These are phyloP conservation scores for Clarireedia monteithiana DNA, from an alignment of 2,329 filamentous ascomycete genomes.

Conservation along the genomic window DNA sequence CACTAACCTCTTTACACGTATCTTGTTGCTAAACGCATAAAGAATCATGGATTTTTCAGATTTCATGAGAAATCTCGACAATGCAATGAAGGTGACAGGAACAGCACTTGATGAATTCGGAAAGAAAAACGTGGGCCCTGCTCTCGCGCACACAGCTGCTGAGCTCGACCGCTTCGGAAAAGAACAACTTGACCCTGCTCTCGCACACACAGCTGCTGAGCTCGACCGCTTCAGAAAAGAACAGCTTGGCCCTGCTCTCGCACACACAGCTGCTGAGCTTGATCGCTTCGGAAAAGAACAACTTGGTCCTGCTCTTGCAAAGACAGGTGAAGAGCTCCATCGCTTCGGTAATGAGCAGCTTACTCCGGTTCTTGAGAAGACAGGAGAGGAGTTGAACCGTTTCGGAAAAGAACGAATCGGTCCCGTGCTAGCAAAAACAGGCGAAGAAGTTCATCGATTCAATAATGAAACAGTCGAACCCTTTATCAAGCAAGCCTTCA, in stretches of 20 bases:
- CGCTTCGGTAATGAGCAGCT: background rate
- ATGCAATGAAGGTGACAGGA: too few species aligned
- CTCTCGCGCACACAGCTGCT: background rate
- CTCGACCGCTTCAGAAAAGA: background rate
- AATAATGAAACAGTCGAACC: background rate
- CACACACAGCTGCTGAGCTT: background rate
- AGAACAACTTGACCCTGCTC: too few species aligned
- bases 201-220: background rate
- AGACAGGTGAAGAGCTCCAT: background rate
- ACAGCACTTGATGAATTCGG: too few species aligned
- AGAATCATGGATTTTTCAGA: background rate
- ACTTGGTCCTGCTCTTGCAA: background rate
- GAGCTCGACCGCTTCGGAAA: background rate
- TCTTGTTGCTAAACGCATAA: too few species aligned
- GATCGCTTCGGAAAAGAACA: background rate
- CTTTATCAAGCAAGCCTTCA: background rate
- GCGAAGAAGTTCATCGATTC: background rate
- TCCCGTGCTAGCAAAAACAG: background rate
- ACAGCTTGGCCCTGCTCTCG: background rate
- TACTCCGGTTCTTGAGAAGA: background rate
- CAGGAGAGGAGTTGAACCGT: background rate
- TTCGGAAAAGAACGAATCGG: background rate
- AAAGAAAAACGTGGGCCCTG: too few species aligned
- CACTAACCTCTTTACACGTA: background rate
- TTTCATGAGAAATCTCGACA: background rate